A percentile compares a stretch with the other conserved stretches of the same genome.
Evolutionary conservation across 1,284 basidiomycete species (phyloP).

Genomic region (Fereydounia khargensis): DNA sequence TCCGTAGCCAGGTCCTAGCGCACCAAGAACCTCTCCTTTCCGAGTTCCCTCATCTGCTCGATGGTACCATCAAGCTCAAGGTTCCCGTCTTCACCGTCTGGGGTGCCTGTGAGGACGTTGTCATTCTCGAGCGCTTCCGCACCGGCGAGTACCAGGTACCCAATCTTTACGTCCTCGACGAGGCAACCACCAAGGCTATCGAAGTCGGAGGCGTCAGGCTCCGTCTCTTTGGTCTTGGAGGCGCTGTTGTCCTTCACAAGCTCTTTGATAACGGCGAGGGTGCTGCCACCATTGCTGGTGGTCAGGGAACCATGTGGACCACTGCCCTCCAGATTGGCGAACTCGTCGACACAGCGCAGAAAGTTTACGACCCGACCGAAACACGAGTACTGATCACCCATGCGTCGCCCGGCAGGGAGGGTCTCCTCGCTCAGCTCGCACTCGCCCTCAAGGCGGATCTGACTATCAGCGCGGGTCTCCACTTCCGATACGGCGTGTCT

Average conservation of each 20-base stretch:
- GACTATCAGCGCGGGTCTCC: slow-evolving; percentile 88
- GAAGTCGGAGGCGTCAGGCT: slow-evolving; percentile 91
- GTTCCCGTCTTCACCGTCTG: slow-evolving; percentile 94
- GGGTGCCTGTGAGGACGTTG: slow-evolving; percentile 95
- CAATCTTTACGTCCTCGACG: slow-evolving; percentile 78
- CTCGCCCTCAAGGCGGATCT: slow-evolving; percentile 90
- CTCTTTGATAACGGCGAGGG: slow-evolving; percentile 97
- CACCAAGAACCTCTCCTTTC: slow-evolving; percentile 65
- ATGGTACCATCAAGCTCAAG: slow-evolving; percentile 61
- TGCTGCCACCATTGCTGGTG: slow-evolving; percentile 90
- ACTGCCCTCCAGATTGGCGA: slow-evolving; percentile 96
- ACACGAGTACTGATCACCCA: slow-evolving; percentile 91
- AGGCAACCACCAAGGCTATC: slow-evolving; percentile 84
- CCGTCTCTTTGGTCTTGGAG: slow-evolving; percentile 88
- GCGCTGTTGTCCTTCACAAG: slow-evolving; percentile 92
- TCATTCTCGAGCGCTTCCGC: slow-evolving; percentile 87
- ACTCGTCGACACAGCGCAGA: slow-evolving; percentile 92
- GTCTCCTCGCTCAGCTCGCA: slow-evolving; percentile 84
- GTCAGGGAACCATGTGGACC: slow-evolving; percentile 98
- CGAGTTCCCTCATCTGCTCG: slow-evolving; percentile 87
- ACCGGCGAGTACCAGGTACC: slow-evolving; percentile 76
- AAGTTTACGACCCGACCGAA: slow-evolving; percentile 82
- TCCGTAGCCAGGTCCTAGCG: slow-evolving; percentile 55
- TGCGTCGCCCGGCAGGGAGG: slow-evolving; percentile 87
- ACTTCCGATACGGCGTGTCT: slow-evolving; percentile 92